phyloP scores from a whole-genome alignment of 2,329 filamentous ascomycete genomes.

The Coniella lustricola region DNA sequence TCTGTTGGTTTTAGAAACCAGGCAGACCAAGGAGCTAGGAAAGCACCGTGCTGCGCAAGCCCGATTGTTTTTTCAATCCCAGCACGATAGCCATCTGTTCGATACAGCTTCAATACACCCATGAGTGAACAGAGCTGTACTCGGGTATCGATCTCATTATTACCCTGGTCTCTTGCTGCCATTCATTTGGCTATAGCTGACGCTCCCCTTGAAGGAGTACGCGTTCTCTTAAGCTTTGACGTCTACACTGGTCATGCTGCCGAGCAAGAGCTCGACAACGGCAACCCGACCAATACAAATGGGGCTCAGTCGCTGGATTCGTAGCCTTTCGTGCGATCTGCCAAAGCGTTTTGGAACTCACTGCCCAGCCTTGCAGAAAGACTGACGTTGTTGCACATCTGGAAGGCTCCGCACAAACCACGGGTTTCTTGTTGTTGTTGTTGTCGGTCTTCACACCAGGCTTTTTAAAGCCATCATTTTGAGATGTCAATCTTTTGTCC shows the following conservation, averaged over 20 bases:
- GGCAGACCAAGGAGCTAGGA: too few species aligned
- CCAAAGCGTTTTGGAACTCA: background rate
- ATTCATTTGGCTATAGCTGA: too few species aligned
- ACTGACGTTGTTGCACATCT: conserved; percentile 3
- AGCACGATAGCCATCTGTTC: conserved; percentile 5
- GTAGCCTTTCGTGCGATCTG: background rate
- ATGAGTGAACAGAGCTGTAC: too few species aligned
- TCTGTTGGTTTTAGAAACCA: too few species aligned
- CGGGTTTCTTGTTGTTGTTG: background rate
- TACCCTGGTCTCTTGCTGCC: background rate
- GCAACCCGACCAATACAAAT: too few species aligned
- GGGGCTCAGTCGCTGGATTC: background rate
- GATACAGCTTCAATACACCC: conserved; percentile 10
- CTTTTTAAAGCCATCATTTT: background rate
- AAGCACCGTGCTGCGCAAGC: too few species aligned
- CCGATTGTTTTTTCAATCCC: too few species aligned
- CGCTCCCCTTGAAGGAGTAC: too few species aligned
- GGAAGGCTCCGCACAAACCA: background rate
- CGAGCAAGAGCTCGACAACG: background rate
- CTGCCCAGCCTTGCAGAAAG: conserved; percentile 13
- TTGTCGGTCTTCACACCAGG: too few species aligned
- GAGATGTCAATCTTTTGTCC: background rate
- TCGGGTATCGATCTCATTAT: too few species aligned
- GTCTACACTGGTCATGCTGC: background rate
- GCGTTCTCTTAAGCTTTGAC: too few species aligned